These are phyloP conservation scores for Yamadazyma spencermartinsiae DNA, from an alignment of 1,139 yeast genomes.

Conservation along the genomic window DNA sequence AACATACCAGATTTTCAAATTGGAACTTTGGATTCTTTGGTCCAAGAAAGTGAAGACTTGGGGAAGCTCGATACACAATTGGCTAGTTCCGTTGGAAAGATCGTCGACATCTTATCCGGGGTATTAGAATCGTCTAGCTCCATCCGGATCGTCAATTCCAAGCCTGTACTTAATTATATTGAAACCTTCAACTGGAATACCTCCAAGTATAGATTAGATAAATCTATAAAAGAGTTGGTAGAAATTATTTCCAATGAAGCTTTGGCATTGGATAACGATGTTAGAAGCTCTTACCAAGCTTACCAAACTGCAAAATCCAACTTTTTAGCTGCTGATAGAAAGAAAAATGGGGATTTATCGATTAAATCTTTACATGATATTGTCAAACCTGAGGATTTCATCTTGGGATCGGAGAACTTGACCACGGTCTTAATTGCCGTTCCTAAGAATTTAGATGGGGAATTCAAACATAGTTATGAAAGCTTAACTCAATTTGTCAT, in stretches of 20 bases:
- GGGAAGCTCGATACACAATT: slow-evolving; percentile 77
- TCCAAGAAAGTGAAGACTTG: slow-evolving; percentile 87
- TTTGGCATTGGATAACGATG: slow-evolving; percentile 77
- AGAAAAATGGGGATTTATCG: slow-evolving; percentile 89
- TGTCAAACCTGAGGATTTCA: slow-evolving; percentile 82
- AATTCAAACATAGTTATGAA: slow-evolving; percentile 72
- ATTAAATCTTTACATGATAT: slow-evolving; percentile 88
- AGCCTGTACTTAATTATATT: slow-evolving; percentile 59
- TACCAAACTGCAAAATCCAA: slow-evolving; percentile 84
- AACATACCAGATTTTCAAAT: slow-evolving; percentile 87
- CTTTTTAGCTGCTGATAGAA: slow-evolving; percentile 84
- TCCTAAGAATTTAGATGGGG: slow-evolving; percentile 62
- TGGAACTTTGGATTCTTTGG: slow-evolving; percentile 90
- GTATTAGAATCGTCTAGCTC: slow-evolving; percentile 42
- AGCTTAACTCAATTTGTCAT: slow-evolving; percentile 78
- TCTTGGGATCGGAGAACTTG: slow-evolving; percentile 81
- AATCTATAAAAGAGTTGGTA: slow-evolving; percentile 75
- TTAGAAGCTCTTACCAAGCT: slow-evolving; percentile 64
- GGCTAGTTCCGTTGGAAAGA: slow-evolving; percentile 65
- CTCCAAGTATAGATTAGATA: slow-evolving; percentile 82
- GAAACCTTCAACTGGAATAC: slow-evolving; percentile 85
- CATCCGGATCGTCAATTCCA: slow-evolving; percentile 40
- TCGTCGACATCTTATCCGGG: slow-evolving; percentile 64
- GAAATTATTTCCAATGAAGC: slow-evolving; percentile 74
- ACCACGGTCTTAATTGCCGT: slow-evolving; percentile 84